Evolutionary conservation across 208 protist species (phyloP).

Genomic region (Crithidia fasciculata): DNA sequence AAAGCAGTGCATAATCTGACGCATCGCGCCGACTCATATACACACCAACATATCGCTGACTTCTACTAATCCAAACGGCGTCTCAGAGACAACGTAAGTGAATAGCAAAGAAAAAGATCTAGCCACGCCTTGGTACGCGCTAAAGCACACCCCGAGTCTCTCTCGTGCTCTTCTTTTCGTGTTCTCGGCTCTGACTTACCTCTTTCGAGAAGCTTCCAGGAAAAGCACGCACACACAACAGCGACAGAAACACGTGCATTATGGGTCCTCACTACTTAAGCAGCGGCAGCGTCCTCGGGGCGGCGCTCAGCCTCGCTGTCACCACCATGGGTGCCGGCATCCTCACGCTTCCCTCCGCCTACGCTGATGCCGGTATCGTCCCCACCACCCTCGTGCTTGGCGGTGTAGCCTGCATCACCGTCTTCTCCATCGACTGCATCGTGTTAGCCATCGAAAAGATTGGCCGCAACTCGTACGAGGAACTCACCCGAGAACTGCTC

Average conservation of each 20-base stretch:
- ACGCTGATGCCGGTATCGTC: conserved; percentile 61
- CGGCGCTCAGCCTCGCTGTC: conserved; percentile 69
- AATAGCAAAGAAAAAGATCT: too few relatives aligned
- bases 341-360: conserved; percentile 77
- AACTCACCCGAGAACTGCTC: conserved; percentile 66
- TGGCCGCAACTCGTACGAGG: conserved; percentile 78
- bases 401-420: conserved; percentile 62
- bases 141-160: too few relatives aligned
- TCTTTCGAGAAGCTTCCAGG: too few relatives aligned
- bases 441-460: conserved; percentile 66
- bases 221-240: too few relatives aligned
- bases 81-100: too few relatives aligned
- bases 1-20: too few relatives aligned
- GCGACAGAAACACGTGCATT: not conserved
- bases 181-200: too few relatives aligned
- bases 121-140: too few relatives aligned
- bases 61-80: too few relatives aligned
- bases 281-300: conserved; percentile 54
- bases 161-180: too few relatives aligned
- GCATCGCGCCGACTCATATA: too few relatives aligned
- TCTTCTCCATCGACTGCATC: conserved; percentile 77
- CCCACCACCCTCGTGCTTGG: conserved; percentile 47
- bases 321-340: conserved; percentile 82
- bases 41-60: too few relatives aligned
- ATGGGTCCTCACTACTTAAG: not conserved